Percentiles rank a stretch among this genome's conserved stretches.
Evolutionary conservation across 768 basidiomycete species (phyloP).

Genomic region (Boletus vermiculosoides): DNA sequence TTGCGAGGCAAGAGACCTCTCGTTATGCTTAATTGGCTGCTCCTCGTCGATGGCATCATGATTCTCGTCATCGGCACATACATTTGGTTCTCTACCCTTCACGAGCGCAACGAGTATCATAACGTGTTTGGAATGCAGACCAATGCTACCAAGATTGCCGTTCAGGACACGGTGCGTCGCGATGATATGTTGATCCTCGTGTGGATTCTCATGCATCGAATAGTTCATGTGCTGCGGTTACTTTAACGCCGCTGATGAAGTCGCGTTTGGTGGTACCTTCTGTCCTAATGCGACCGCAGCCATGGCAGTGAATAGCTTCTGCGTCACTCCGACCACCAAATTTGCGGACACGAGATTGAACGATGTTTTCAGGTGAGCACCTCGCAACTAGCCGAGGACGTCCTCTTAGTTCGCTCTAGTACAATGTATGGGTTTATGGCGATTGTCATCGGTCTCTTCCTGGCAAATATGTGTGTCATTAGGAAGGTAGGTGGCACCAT

Average conservation of each 20-base stretch:
- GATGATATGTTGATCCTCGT: background rate
- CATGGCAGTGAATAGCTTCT: constrained; percentile 49
- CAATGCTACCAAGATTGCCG: constrained; percentile 44
- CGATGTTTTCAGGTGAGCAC: constrained; percentile 73
- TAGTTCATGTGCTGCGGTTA: constrained; percentile 88
- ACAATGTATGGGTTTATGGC: constrained; percentile 84
- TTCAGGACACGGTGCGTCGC: constrained; percentile 71
- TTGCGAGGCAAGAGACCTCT: constrained; percentile 70
- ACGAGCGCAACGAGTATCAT: constrained; percentile 68
- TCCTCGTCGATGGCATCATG: constrained; percentile 61
- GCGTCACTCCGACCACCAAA: constrained; percentile 65
- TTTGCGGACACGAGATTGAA: constrained; percentile 75
- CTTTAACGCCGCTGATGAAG: constrained; percentile 60
- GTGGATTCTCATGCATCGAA: constrained; percentile 1
- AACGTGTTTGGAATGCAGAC: constrained; percentile 50
- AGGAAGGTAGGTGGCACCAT: constrained; percentile 52
- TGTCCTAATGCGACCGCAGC: constrained; percentile 47
- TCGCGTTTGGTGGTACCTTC: constrained; percentile 59
- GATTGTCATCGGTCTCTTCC: constrained; percentile 68
- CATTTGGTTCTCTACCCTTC: constrained; percentile 81
- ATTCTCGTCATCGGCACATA: constrained; percentile 65
- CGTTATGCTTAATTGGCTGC: constrained; percentile 71
- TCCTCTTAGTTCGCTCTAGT: constrained; percentile 29
- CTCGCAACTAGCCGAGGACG: background rate
- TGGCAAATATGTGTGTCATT: constrained; percentile 84